phyloP scores from a whole-genome alignment of 164 flowering plant species.

The Nelumbo lutea region DNA sequence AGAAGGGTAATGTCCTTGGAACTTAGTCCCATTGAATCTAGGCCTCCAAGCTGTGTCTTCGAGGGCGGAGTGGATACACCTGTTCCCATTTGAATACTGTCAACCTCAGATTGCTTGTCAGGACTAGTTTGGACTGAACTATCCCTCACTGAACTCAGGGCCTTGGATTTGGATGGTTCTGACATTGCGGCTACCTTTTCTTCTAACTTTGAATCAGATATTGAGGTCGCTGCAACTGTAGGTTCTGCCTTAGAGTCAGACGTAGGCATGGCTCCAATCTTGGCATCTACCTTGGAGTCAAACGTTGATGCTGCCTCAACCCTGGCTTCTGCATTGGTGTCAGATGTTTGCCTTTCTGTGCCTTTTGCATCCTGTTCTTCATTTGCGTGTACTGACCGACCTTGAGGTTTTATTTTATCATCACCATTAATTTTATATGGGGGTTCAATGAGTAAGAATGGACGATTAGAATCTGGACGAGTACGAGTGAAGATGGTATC shows the following conservation, averaged over 20 bases:
- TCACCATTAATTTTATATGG: conserved; percentile 44
- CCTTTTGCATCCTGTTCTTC: conserved; percentile 25
- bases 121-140: background rate
- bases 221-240: background rate
- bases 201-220: background rate
- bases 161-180: background rate
- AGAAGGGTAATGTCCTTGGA: conserved; percentile 14
- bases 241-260: conserved; percentile 4
- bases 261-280: background rate
- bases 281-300: background rate
- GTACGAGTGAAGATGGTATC: conserved; percentile 32
- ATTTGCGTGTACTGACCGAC: conserved; percentile 1
- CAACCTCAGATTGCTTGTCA: background rate
- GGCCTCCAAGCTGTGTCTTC: conserved; percentile 12
- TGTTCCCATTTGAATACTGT: no score
- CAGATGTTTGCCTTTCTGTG: conserved; percentile 5
- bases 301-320: background rate
- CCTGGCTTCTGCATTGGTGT: background rate
- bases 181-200: background rate
- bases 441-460: conserved; percentile 49
- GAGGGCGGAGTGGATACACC: conserved; percentile 5
- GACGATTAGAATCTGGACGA: conserved; percentile 28
- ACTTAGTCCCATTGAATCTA: conserved; percentile 14
- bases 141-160: background rate
- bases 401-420: conserved; percentile 28